These are phyloP conservation scores for Fraxinus americana DNA, from an alignment of 257 asterid species.

Conservation along the genomic window DNA sequence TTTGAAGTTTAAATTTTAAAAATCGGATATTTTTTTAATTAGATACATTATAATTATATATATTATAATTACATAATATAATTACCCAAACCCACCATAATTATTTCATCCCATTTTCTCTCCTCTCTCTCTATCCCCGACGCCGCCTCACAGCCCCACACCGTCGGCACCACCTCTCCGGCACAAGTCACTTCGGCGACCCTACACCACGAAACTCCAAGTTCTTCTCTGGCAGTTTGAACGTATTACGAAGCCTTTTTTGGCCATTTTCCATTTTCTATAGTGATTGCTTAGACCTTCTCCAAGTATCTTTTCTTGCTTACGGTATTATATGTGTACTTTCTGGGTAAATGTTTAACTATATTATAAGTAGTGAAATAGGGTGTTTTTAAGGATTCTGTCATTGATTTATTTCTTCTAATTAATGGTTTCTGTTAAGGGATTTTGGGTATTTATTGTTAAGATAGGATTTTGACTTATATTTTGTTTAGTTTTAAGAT, in stretches of 20 bases:
- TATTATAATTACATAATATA: too few species aligned
- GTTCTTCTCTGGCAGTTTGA: background rate
- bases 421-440: slow-evolving; percentile 33
- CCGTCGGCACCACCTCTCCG: too few species aligned
- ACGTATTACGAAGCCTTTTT: background rate
- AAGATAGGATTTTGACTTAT: slow-evolving; percentile 31
- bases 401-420: background rate
- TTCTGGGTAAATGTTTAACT: slow-evolving; percentile 12
- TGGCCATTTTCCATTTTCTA: background rate
- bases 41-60: too few species aligned
- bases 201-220: background rate
- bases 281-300: background rate
- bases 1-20: too few species aligned
- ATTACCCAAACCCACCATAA: too few species aligned
- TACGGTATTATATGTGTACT: background rate
- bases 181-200: background rate
- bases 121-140: too few species aligned
- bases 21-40: too few species aligned
- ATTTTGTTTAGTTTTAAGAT: background rate
- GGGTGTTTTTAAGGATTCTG: too few species aligned
- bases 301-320: slow-evolving; percentile 24
- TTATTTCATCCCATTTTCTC: too few species aligned
- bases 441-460: slow-evolving; percentile 31
- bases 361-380: background rate
- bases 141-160: too few species aligned